These are phyloP conservation scores for Phytophthora ohioensis DNA, from an alignment of 352 stramenopile species.

Conservation along the genomic window DNA sequence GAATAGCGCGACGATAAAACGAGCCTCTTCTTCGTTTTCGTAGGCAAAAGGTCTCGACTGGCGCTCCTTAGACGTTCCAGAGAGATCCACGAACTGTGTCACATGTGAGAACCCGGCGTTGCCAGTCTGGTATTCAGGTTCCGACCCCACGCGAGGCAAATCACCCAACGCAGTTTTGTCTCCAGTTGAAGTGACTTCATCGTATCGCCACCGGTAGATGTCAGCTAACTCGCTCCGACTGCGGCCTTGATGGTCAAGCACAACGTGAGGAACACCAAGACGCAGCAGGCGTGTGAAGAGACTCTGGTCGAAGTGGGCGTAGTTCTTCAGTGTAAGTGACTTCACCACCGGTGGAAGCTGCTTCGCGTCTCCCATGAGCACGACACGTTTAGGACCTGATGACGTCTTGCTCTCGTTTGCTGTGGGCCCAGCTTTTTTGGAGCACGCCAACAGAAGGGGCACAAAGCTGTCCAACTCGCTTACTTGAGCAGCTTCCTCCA, in stretches of 20 bases:
- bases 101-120: conserved; percentile 93
- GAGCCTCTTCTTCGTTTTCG: conserved; percentile 96
- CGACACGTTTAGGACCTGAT: conserved; percentile 92
- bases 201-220: conserved; percentile 91
- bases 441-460: conserved; percentile 89
- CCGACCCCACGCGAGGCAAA: conserved; percentile 32
- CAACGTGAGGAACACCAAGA: conserved; percentile 92
- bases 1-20: conserved; percentile 94
- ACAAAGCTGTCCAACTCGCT: conserved; percentile 95
- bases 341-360: conserved; percentile 94
- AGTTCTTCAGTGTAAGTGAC: conserved; percentile 87
- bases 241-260: conserved; percentile 93
- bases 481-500: conserved; percentile 97
- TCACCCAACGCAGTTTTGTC: conserved; percentile 32
- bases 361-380: conserved; percentile 95
- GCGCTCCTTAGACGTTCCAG: conserved; percentile 63
- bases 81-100: conserved; percentile 93
- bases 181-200: conserved; percentile 18
- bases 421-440: conserved; percentile 15
- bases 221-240: conserved; percentile 86
- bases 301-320: conserved; percentile 94
- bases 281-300: conserved; percentile 95
- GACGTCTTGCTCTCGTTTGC: conserved; percentile 6
- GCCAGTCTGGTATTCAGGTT: conserved; percentile 51
- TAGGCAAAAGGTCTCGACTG: conserved; percentile 87